Conservation (phyloP, 1,284 basidiomycete species). For the Puccinia polysora region DNA sequence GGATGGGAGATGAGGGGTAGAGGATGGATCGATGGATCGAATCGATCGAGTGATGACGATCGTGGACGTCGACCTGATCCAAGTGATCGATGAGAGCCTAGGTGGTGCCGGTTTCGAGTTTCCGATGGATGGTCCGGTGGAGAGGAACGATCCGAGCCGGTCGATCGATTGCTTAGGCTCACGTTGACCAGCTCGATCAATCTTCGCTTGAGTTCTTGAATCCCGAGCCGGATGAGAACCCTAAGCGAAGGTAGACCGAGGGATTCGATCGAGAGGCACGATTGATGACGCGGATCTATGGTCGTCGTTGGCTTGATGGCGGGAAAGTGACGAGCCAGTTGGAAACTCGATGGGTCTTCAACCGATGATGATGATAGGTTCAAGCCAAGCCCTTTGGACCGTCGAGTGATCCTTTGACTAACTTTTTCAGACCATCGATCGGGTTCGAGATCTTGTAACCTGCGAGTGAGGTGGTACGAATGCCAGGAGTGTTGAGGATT, state of each 20-base stretch:
- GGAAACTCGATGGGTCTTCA: neutral
- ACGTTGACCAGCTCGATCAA: neutral
- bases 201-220: neutral
- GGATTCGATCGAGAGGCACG: neutral
- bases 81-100: neutral
- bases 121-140: too few species aligned
- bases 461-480: too few species aligned
- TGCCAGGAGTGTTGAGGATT: too few species aligned
- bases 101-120: too few species aligned
- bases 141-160: too few species aligned
- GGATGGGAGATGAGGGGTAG: neutral
- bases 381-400: neutral
- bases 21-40: neutral
- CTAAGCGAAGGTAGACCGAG: neutral
- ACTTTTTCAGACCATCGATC: slow-evolving; percentile 7
- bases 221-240: neutral
- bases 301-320: neutral
- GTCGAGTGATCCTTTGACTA: neutral
- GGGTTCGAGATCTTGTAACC: slow-evolving; percentile 2
- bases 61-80: neutral
- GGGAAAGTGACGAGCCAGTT: neutral
- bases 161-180: neutral
- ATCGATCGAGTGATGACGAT: too few species aligned
- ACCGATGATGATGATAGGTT: too few species aligned
- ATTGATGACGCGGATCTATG: too few species aligned